Conservation (phyloP, 345 rosid species). For the Eucalyptus marginata region DNA sequence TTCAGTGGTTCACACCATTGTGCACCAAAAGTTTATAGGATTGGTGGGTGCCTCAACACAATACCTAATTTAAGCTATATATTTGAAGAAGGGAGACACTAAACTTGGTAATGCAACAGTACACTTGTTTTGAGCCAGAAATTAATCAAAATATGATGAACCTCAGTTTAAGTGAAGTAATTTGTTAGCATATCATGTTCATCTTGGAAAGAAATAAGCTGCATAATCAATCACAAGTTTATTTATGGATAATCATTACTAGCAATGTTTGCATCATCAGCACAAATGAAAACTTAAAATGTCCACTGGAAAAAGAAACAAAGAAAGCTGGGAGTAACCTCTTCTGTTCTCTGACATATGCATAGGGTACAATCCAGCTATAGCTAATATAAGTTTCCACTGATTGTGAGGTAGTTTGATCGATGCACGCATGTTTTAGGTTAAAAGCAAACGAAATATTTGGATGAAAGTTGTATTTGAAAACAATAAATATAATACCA, state of each 20-base stretch:
- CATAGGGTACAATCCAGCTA: neutral
- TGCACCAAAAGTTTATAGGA: neutral
- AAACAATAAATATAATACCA: rapidly evolving
- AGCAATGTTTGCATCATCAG: neutral
- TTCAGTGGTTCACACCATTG: rapidly evolving
- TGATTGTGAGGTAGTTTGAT: neutral
- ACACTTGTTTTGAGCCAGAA: neutral
- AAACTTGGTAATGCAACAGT: neutral
- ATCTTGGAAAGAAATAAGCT: neutral
- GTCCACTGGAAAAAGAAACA: neutral
- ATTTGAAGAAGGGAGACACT: neutral
- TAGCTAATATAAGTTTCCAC: neutral
- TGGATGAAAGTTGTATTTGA: neutral
- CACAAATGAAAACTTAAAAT: rapidly evolving
- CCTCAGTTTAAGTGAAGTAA: neutral
- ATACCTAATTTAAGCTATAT: neutral
- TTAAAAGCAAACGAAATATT: neutral
- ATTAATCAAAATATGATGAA: rapidly evolving
- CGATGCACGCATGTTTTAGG: rapidly evolving
- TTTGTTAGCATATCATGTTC: rapidly evolving
- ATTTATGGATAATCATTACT: neutral
- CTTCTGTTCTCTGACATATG: neutral
- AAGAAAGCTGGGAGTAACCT: rapidly evolving
- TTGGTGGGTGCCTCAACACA: rapidly evolving
- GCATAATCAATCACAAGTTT: neutral